A percentile compares a stretch with the other conserved stretches of the same genome.
Evolutionary conservation across 1,284 basidiomycete genomes (phyloP).

Genomic region (Phellopilus nigrolimitatus): DNA sequence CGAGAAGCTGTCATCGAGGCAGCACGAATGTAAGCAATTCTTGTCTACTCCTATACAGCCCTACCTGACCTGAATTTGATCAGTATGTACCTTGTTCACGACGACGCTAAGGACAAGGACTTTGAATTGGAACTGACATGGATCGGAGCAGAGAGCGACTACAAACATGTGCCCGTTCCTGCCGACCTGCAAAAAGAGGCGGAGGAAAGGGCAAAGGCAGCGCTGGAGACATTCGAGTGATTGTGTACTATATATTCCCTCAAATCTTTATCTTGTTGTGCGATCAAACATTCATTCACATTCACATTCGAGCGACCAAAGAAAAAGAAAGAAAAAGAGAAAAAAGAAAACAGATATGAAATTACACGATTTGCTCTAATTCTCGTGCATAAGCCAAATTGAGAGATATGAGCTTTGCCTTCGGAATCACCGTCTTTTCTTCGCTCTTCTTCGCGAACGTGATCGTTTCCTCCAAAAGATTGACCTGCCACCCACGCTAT

Average conservation of each 20-base stretch:
- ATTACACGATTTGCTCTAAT: constrained; percentile 84
- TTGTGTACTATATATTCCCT: constrained; percentile 18
- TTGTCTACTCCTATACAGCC: neutral
- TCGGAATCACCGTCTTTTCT: constrained; percentile 77
- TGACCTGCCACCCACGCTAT: constrained; percentile 71
- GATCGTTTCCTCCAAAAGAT: constrained; percentile 55
- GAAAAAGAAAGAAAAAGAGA: neutral
- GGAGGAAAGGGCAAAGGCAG: constrained; percentile 84
- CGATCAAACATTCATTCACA: neutral
- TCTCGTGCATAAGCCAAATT: constrained; percentile 78
- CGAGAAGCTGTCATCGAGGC: constrained; percentile 89
- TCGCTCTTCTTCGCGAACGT: constrained; percentile 67
- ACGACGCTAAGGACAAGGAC: constrained; percentile 94
- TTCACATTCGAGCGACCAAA: neutral
- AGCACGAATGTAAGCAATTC: constrained; percentile 82
- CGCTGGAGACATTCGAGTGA: constrained; percentile 86
- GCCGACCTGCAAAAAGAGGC: constrained; percentile 83
- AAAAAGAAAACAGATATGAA: neutral
- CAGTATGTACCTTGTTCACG: constrained; percentile 97
- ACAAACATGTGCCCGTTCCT: constrained; percentile 80
- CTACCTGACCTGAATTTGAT: neutral
- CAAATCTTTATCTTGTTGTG: neutral
- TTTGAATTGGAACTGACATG: constrained; percentile 99
- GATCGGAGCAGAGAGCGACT: constrained; percentile 85
- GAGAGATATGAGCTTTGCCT: constrained; percentile 72